Evolutionary conservation across 306 rosid genomes (phyloP), one percentile per base, ranked within the genome.

Genomic region (Comarum palustre): DNA sequence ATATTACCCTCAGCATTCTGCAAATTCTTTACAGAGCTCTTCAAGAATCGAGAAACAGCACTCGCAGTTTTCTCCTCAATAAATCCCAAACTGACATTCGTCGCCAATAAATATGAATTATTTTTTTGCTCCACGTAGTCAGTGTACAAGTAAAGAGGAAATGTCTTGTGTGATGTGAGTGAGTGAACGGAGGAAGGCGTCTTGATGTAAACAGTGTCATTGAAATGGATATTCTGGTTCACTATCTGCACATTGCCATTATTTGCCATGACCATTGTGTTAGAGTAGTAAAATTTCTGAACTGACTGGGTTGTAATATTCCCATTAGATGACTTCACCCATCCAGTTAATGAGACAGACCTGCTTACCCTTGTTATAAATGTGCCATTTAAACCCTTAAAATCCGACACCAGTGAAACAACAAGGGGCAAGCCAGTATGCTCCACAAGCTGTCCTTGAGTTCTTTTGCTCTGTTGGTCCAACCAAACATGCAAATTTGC

Each of bases 401-500:
- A 86, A 59, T 89, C 79, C 0, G 80, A 82, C 10, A 78, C 89
- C 29, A 72, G 45, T 3, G 83, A 83, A 71, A 79, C 76, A 75
- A 6, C 79, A 77, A 83, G 82, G 60, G 97, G 95, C 16, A 68
- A 68, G 43, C 48, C 82, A 20, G 67, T 34, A 32, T 80, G 88
- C 68, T 61, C 75, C 60, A 78, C 16, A 60, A 94, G 85, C 82
- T 61, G 34, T 61, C 90, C 98, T 75, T 88, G 83, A 13, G 87
- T 85, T 75, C 69, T 83, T 34, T 25, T 43, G 62, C 89, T 77
- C 58, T 84, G 71, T 15, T 55, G 51, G 60, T 94, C 97, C 85
- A 94, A 76, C 98, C 98, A 94, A 69, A 94, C 72, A 78, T 94
- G 98, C 51, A 94, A 83, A 81, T 91, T 88, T 34, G 98, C 98